Evolutionary conservation across 257 asterid species (phyloP), one percentile per base, ranked within the genome.

Genomic region (Perilla frutescens): DNA sequence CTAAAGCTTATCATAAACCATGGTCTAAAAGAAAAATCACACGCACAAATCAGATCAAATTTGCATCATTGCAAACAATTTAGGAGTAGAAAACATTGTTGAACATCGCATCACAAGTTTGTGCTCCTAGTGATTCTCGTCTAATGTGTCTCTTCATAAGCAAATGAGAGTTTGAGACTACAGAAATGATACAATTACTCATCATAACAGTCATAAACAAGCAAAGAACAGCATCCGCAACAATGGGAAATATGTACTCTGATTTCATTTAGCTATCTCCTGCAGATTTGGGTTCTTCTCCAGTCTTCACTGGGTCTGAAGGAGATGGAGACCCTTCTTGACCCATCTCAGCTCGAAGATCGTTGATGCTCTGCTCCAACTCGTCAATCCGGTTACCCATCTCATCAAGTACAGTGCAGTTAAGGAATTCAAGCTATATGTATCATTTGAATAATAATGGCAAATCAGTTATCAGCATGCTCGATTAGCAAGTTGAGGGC

Each of bases 331-430:
- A 50, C 48, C 92, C 92, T 62, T 92, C 97, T 82, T 90, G 96
- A 49, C 94, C 98, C 91, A 92, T 89, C 83, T 87, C 96, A 32
- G 89, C 63, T 62, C 97, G 86, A 40, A 90, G 96, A 76, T 92
- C 98, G 5, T 89, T 92, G 77, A 90, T 92, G 89, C 96, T 92
- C 77, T 88, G 94, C 80, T 90, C 96, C 88, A 92, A 45, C 74
- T 92, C 96, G 70, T 92, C 95, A 32, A 92, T 90, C 32, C 95
- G 90, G 78, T 82, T 86, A 14, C 97, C 97, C 98, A 92, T 92
- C 83, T 92, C 98, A 82, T 92, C 71, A 55, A 68, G 69, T 49
- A 80, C 36, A 91, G 71, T 39, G 70, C 56, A 36, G 88, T 87
- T 74, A 86, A 91, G 87, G 87, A 82, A 69, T 60, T 34, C 34